Evolutionary conservation across 1,284 basidiomycete genomes (phyloP).

Genomic region (Cystobasidium slooffiae): DNA sequence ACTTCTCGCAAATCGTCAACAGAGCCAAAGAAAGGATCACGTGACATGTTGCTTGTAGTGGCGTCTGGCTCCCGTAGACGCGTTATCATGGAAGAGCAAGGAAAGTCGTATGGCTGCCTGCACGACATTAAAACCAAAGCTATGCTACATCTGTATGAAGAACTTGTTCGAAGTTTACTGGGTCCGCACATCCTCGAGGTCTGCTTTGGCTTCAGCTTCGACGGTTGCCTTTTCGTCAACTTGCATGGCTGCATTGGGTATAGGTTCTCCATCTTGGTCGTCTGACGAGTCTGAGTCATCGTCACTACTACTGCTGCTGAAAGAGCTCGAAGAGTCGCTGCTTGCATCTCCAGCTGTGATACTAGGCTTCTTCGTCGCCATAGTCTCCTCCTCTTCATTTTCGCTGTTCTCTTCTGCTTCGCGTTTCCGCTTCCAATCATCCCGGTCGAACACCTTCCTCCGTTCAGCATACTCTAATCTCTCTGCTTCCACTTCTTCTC

Average conservation of each 20-base stretch:
- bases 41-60: no score
- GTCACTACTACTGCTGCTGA: conserved; percentile 25
- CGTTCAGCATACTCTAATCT: conserved; percentile 25
- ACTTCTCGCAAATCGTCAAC: no score
- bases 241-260: neutral
- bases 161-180: no score
- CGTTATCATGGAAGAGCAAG: no score
- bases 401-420: conserved; percentile 13
- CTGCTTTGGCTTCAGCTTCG: neutral
- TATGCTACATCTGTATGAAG: conserved; percentile 1
- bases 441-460: conserved; percentile 14
- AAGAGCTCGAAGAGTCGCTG: conserved; percentile 18
- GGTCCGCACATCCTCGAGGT: neutral
- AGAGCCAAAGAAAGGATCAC: no score
- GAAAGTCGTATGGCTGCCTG: no score
- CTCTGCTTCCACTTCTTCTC: conserved; percentile 15
- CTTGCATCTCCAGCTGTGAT: neutral
- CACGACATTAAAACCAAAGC: no score
- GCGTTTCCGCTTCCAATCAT: conserved; percentile 20
- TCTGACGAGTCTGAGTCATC: neutral
- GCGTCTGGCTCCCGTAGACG: no score
- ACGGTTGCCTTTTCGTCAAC: neutral
- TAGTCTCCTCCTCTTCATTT: neutral
- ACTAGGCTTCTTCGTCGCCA: neutral
- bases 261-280: conserved; percentile 1